Base-by-base conservation (phyloP, 164 flowering plant species). In the Malania oleifera region DNA sequence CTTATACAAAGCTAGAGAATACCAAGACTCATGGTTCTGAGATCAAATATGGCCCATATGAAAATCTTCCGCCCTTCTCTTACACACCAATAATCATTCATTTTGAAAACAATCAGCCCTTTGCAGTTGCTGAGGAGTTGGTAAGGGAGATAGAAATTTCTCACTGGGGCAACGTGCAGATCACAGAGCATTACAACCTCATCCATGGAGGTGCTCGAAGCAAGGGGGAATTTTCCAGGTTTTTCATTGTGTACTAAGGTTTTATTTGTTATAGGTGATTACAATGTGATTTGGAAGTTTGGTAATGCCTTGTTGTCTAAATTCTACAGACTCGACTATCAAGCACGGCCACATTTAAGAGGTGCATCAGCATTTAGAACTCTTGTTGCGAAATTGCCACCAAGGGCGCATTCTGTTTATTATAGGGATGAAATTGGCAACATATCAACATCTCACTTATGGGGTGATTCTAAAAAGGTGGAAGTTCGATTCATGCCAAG, bases 391-490 rank as follows among this genome's bases (percentile, higher is more conserved):
- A 82, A 66, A 67, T 66, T 95, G 61, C 99, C 99, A 11, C 88
- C 91, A 52, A 81, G 93, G 56, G 95, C 95, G 62, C 96, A 84
- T 80, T 95, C 99, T 22, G 77, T 91, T 54, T 91, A 91, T 66
- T 95, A 86, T 47, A 82, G 97, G 67, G 99, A 95, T 73, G 89
- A 83, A 37, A 95, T 89, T 65, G 99, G 99, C 60, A 95, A 91
- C 67, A 83, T 95, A 43, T 95, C 97, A 41, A 95, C 99, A 26
- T 95, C 99, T 35, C 74, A 81, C 66, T 58, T 91, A 52, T 69
- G 80, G 76, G 65, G 79, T 74, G 96, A 93, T 77, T 73, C 75
- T 3, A 80, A 74, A 65, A 86, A 86, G 97, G 99, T 90, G 50
- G 57, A 38, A n/a, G 17, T 44, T 25, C 45, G 5, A 22, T 9